Evolutionary conservation across 31 red algal genomes (phyloP), one percentile per base, ranked within the genome.

Genomic region (Endocladia muricata): DNA sequence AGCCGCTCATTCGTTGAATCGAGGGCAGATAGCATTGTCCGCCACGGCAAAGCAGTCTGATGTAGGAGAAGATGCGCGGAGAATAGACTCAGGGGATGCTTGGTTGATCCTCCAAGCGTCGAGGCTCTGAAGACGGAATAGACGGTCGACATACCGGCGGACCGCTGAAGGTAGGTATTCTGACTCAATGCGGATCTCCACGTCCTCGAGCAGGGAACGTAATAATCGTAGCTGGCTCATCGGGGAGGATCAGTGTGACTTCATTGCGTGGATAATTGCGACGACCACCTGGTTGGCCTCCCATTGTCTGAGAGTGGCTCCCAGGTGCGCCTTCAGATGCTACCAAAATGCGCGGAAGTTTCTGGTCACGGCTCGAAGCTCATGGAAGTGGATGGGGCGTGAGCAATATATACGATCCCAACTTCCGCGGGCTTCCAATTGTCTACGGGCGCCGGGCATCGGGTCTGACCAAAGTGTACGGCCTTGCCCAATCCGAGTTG

Each of bases 261-360:
- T 72, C 68, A 72, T 72, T 22, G 68, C 41, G 68, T 72, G 56
- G 51, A 76, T 26, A 37, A 76, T 76, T 3, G 22, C 17, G 26
- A 76, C 48, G 19, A 76, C 72, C 51, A 54, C 72, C 37, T 60
- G 4, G 41, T 76, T 76, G 72, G 56, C 72, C 31, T 76, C 72
- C 72, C 72, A 59, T 29, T 60, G 21, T 60, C 60, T 76, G 32
- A 76, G n/a, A 37, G 56, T 47, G 22, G 52, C 41, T 3, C 72
- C 72, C 31, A 19, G 4, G 13, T 76, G 21, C 28, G 35, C 32
- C 2, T 22, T 32, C 19, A 33, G 38, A 36, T 41, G 44, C 44
- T 70, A 4, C 37, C 51, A 47, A 54, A 76, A 76, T 13, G 72
- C 22, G n/a, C 72, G 44, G 31, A 76, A 21, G 72, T 60, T 76